Evolutionary conservation across 352 stramenopile genomes (phyloP).

Genomic region (Pythium pectinolyticum): DNA sequence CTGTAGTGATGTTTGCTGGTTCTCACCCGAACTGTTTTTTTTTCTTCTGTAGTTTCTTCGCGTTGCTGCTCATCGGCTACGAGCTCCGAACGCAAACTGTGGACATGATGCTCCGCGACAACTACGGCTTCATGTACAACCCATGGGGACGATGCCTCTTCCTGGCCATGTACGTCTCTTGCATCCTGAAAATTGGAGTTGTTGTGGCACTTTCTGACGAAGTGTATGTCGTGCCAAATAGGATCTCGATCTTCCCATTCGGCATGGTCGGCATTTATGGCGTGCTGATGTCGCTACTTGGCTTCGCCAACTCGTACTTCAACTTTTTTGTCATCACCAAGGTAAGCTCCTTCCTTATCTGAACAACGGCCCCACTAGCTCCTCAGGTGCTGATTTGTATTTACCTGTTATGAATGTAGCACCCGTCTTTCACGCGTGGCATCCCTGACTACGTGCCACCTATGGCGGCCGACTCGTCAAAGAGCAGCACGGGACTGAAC

Average conservation of each 20-base stretch:
- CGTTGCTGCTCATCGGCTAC: slow-evolving; percentile 80
- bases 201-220: slow-evolving; percentile 3
- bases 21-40: background rate
- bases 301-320: slow-evolving; percentile 87
- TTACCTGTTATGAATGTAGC: no score
- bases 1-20: background rate
- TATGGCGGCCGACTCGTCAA: slow-evolving; percentile 33
- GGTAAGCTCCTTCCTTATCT: slow-evolving; percentile 27
- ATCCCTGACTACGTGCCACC: slow-evolving; percentile 83
- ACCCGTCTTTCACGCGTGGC: slow-evolving; percentile 83
- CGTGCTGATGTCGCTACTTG: slow-evolving; percentile 69
- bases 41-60: slow-evolving; percentile 72
- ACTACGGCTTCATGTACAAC: slow-evolving; percentile 90
- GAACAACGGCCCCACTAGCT: no score
- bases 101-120: slow-evolving; percentile 68
- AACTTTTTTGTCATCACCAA: slow-evolving; percentile 91
- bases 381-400: no score
- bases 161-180: slow-evolving; percentile 69
- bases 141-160: slow-evolving; percentile 86
- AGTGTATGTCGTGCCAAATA: slow-evolving; percentile 21
- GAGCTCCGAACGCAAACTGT: slow-evolving; percentile 74
- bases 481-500: slow-evolving; percentile 28
- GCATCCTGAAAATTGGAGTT: background rate
- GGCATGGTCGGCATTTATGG: slow-evolving; percentile 84
- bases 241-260: slow-evolving; percentile 89